These are phyloP conservation scores for Synchytrium microbalum DNA, from an alignment of 371 early-diverging fungal genomes.

Conservation along the genomic window DNA sequence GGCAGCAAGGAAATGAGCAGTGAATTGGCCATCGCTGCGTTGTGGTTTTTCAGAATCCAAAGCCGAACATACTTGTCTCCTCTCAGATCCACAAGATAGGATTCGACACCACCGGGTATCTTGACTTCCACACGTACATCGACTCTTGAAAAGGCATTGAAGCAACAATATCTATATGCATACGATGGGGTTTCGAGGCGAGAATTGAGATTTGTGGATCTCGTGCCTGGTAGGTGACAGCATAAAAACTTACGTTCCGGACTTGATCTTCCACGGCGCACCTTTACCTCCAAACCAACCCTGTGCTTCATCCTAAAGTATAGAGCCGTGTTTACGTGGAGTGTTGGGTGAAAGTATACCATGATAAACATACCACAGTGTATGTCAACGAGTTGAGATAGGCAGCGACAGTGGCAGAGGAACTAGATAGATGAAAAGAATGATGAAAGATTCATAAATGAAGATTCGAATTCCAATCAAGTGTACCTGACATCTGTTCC, in stretches of 20 bases:
- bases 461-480: background rate
- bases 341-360: background rate
- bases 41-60: background rate
- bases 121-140: slow-evolving; percentile 96
- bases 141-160: slow-evolving; percentile 90
- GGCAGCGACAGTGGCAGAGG: slow-evolving; percentile 88
- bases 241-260: slow-evolving; percentile 49
- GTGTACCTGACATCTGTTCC: slow-evolving; percentile 72
- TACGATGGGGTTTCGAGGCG: background rate
- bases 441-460: background rate
- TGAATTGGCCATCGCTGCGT: background rate
- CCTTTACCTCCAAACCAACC: slow-evolving; percentile 32
- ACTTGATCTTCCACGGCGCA: slow-evolving; percentile 48
- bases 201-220: background rate
- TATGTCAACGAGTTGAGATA: slow-evolving; percentile 92
- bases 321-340: background rate
- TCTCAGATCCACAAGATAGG: slow-evolving; percentile 72
- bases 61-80: slow-evolving; percentile 35
- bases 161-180: slow-evolving; percentile 62
- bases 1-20: background rate
- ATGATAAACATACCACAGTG: slow-evolving; percentile 55
- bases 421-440: slow-evolving; percentile 32
- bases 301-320: slow-evolving; percentile 11
- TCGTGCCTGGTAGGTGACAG: too few species aligned
- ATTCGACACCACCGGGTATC: slow-evolving; percentile 95